Percentiles rank a stretch among this genome's conserved stretches.
These are phyloP conservation scores for Elongisporangium senticosum DNA, from an alignment of 352 stramenopile species.

Conservation along the genomic window DNA sequence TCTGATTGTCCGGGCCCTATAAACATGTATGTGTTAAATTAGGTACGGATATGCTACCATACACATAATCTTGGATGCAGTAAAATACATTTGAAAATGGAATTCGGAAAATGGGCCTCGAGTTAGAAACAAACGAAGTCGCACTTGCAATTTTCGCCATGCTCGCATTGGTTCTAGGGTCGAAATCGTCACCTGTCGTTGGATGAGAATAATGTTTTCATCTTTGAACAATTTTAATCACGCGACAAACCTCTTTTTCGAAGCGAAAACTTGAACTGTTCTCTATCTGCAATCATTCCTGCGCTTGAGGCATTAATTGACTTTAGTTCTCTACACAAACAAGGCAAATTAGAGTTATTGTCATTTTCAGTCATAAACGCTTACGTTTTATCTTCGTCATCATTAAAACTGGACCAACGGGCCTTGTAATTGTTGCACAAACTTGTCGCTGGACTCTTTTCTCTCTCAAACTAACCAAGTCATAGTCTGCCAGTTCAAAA, in stretches of 20 bases:
- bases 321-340: not conserved
- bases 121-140: not conserved
- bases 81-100: not conserved
- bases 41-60: not conserved
- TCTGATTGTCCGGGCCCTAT: not conserved
- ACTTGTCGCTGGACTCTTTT: not conserved
- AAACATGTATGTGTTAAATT: not conserved
- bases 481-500: not conserved
- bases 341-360: not conserved
- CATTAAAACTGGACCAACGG: not conserved
- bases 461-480: not conserved
- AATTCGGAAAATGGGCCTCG: not conserved
- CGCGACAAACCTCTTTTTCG: not conserved
- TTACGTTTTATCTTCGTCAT: not conserved
- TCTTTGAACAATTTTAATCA: not conserved
- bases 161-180: not conserved
- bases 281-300: not conserved
- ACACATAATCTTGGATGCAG: not conserved
- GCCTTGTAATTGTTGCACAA: not conserved
- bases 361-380: not conserved
- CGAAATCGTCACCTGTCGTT: not conserved
- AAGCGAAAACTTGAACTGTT: not conserved
- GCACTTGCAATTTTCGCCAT: not conserved
- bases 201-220: not conserved
- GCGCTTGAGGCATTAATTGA: not conserved